These are phyloP conservation scores for Emergomyces africanus DNA, from an alignment of 2,329 filamentous ascomycete genomes.

Conservation along the genomic window DNA sequence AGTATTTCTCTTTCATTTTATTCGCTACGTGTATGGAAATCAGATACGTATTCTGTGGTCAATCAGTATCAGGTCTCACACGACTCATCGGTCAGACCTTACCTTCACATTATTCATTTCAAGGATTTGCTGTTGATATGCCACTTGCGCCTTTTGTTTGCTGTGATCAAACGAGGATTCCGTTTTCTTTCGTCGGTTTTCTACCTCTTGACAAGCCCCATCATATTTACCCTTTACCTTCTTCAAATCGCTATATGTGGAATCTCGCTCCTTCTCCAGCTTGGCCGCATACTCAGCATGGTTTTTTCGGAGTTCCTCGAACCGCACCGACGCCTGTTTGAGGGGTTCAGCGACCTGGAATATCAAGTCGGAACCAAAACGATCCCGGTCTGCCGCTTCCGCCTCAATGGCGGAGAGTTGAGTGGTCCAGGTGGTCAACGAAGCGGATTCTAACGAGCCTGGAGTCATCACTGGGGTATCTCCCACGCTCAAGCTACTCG, in stretches of 20 bases:
- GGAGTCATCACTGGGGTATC: conserved; percentile 88
- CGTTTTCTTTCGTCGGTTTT: conserved; percentile 86
- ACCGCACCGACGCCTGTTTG: conserved; percentile 57
- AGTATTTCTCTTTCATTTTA: conserved; percentile 95
- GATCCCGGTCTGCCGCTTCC: conserved; percentile 78
- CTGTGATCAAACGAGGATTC: conserved; percentile 78
- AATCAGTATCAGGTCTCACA: conserved; percentile 14
- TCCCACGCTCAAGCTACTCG: conserved; percentile 76
- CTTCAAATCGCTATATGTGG: conserved; percentile 68
- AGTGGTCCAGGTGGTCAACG: conserved; percentile 91
- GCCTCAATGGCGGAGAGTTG: conserved; percentile 84
- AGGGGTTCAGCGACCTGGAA: conserved; percentile 75
- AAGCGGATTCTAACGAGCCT: conserved; percentile 90
- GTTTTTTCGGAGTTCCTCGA: conserved; percentile 85
- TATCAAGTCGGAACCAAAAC: conserved; percentile 65
- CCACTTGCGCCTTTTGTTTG: conserved; percentile 78
- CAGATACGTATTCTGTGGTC: conserved; percentile 74
- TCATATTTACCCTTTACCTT: conserved; percentile 94
- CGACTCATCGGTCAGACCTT: background rate
- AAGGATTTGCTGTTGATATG: conserved; percentile 80
- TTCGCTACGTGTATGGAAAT: conserved; percentile 95
- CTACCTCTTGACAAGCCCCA: conserved; percentile 81
- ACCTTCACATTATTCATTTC: conserved; percentile 94
- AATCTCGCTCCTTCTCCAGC: conserved; percentile 78
- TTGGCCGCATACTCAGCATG: conserved; percentile 82